Conservation (phyloP, 192 early-diverging fungal species). For the Entomortierella chlamydospora region DNA sequence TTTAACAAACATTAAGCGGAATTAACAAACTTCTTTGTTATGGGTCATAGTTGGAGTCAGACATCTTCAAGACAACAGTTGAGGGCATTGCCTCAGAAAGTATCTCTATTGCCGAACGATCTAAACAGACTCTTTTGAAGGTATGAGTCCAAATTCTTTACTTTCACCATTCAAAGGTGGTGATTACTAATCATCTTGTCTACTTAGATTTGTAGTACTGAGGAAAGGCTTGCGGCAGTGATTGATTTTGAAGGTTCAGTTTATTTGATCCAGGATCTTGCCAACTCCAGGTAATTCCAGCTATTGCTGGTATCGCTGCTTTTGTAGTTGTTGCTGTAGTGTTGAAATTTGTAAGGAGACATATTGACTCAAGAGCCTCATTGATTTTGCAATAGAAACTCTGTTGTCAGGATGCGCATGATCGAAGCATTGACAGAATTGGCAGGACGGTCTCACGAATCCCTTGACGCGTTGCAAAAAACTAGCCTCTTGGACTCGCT, state of each 20-base stretch:
- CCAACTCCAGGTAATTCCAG: constrained; percentile 22
- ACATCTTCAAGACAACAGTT: constrained; percentile 24
- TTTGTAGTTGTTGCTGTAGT: not conserved
- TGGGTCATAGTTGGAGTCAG: constrained; percentile 11
- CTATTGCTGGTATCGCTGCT: not conserved
- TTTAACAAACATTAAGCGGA: too few relatives aligned
- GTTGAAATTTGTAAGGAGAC: too few relatives aligned
- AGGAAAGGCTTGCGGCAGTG: constrained; percentile 19
- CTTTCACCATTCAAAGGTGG: not conserved
- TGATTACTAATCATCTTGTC: not conserved
- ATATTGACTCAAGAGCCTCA: too few relatives aligned
- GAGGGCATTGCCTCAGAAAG: constrained; percentile 26
- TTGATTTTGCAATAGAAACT: constrained; percentile 11
- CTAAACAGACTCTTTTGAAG: constrained; percentile 28
- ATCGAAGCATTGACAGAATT: constrained; percentile 20
- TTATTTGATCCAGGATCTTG: constrained; percentile 17
- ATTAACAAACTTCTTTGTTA: not conserved
- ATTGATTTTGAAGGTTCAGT: constrained; percentile 8
- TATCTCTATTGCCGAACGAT: constrained; percentile 36
- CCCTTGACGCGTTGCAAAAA: not conserved
- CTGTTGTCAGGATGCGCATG: constrained; percentile 27
- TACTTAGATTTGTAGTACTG: constrained; percentile 12
- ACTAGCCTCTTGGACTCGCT: constrained; percentile 22
- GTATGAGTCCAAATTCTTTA: constrained; percentile 3
- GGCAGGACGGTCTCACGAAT: constrained; percentile 7